Base-by-base conservation (phyloP, 1,284 basidiomycete species). In the Ganoderma sinense region DNA sequence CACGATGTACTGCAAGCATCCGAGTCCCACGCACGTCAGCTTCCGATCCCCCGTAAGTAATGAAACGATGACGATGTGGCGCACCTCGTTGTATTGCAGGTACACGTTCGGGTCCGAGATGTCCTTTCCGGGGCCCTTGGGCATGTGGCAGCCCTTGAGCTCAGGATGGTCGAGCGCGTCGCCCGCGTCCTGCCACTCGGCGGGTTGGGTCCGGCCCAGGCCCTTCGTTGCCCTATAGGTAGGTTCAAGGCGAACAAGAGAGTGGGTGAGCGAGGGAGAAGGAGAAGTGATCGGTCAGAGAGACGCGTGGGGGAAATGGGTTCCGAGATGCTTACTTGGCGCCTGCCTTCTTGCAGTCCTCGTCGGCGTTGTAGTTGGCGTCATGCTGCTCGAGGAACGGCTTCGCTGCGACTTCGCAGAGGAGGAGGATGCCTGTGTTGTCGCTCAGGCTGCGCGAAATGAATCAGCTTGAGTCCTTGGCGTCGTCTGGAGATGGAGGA, bases 171-270 rank as follows among this genome's bases (percentile, higher is more conserved):
- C 83, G n/a, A 89, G 78, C 0, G 85, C 84, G 39, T 78, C 77
- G 39, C 88, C 89, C 0, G 89, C 89, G 71, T 90, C 89, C 76
- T 89, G 86, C 89, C 89, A 91, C n/a, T 82, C 80, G 0, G 72
- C 79, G 18, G 88, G 88, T 73, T 87, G 86, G 3, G 82, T 85
- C 40, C 79, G 80, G 3, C 88, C 88, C 11, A 88, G 69, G 68
- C 88, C 89, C 71, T 87, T 88, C 13, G 89, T 91, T 23, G 84
- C 82, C 61, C 87, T 88, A 62, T 13, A 59, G 53, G 16, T 14
- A 51, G 53, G 39, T 80, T 77, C 56, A 62, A 63, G 23, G 48
- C 11, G 8, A 18, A 41, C 2, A 10, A 0, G 45, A 23, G 45
- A 23, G 2, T 4, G 45, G n/a, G 16, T 1, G 45, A 18, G 20